Evolutionary conservation across 129 eudicot species (phyloP).

Genomic region (Artemisia annua): DNA sequence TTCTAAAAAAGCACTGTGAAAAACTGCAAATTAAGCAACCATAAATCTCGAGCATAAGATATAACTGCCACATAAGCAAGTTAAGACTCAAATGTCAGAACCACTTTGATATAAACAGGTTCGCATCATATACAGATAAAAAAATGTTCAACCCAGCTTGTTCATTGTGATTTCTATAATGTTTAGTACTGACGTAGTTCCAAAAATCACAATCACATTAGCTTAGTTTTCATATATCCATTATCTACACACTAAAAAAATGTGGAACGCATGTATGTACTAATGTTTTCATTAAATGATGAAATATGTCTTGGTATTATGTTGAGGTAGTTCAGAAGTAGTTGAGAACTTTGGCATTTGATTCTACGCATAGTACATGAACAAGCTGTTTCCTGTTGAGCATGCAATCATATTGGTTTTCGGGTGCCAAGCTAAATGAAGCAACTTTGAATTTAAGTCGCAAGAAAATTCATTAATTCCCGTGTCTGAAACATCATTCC

Average conservation of each 20-base stretch:
- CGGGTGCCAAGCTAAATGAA: constrained; percentile 85
- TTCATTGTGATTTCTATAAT: constrained; percentile 9
- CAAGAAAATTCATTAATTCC: constrained; percentile 41
- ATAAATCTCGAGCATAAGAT: no score
- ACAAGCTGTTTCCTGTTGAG: constrained; percentile 61
- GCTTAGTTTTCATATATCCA: no score
- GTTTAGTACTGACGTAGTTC: not conserved
- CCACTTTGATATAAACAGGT: not conserved
- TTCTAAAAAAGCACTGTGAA: no score
- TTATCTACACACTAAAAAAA: no score
- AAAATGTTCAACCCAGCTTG: no score
- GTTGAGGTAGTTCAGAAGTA: not conserved
- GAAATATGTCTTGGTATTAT: not conserved
- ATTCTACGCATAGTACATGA: constrained; percentile 53
- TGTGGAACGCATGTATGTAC: no score
- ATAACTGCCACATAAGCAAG: not conserved
- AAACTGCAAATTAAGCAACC: no score
- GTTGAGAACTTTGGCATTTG: not conserved
- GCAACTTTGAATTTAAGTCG: constrained; percentile 59
- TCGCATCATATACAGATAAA: not conserved
- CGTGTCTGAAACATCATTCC: constrained; percentile 32
- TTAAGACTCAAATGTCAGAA: not conserved
- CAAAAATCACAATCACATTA: constrained; percentile 5
- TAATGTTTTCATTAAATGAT: no score
- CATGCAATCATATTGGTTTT: constrained; percentile 64